Conservation (phyloP, 345 rosid genomes). For the Camelina laxa region DNA sequence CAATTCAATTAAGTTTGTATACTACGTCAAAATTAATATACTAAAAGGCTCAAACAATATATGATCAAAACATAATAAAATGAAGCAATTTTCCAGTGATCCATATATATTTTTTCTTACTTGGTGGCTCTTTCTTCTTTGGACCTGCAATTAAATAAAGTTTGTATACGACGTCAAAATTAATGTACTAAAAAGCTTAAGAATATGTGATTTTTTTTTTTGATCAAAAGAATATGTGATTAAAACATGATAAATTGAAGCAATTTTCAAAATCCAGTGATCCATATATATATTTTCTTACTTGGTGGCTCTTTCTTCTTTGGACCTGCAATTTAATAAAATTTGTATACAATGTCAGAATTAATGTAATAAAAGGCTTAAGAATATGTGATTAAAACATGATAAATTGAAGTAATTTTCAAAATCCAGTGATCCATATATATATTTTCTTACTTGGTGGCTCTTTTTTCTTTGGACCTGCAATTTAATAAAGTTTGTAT, state of each 20-base stretch:
- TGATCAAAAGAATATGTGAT: not conserved
- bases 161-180: not conserved
- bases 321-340: conserved; percentile 16
- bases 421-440: conserved; percentile 2
- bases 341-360: not conserved
- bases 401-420: not conserved
- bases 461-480: conserved; percentile 3
- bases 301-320: not conserved
- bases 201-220: not conserved
- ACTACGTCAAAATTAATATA: too few relatives aligned
- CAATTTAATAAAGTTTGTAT: not conserved
- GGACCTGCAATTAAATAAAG: not conserved
- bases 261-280: not conserved
- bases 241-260: not conserved
- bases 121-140: not conserved
- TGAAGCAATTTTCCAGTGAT: too few relatives aligned
- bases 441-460: not conserved
- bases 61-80: too few relatives aligned
- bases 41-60: too few relatives aligned
- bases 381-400: not conserved
- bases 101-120: not conserved
- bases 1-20: too few relatives aligned
- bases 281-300: conserved; percentile 7
- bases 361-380: not conserved
- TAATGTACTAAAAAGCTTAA: not conserved